Evolutionary conservation across 176 grass and related monocot genomes (phyloP).

Genomic region (Poa annua): DNA sequence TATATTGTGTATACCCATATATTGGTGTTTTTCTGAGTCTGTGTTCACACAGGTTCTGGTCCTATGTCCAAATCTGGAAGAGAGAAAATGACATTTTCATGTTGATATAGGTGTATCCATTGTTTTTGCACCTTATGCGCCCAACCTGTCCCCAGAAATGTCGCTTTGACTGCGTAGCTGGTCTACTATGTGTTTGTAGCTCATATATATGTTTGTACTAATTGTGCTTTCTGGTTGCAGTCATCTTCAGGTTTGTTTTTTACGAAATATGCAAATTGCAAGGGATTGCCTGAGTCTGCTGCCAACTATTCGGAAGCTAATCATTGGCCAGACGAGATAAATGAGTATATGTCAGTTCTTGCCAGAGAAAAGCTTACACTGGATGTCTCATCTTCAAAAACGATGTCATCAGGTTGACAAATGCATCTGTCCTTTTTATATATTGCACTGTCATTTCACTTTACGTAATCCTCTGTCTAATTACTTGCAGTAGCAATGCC

Average conservation of each 20-base stretch:
- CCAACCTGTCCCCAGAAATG: constrained; percentile 18
- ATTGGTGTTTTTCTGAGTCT: background rate
- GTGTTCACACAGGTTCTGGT: background rate
- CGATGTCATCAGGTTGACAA: constrained; percentile 44
- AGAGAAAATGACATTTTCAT: background rate
- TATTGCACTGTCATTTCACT: constrained; percentile 23
- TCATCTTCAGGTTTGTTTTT: constrained; percentile 57
- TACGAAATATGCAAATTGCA: constrained; percentile 52
- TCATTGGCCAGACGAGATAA: constrained; percentile 67
- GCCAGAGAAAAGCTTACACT: constrained; percentile 50
- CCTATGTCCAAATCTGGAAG: background rate
- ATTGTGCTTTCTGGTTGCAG: constrained; percentile 41
- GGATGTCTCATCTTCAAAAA: constrained; percentile 51
- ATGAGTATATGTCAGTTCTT: constrained; percentile 56
- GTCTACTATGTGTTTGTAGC: constrained; percentile 15
- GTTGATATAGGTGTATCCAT: background rate
- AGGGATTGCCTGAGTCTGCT: constrained; percentile 37
- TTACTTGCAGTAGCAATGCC: constrained; percentile 68
- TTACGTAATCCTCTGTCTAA: constrained; percentile 37
- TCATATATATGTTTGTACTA: constrained; percentile 23
- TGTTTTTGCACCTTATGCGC: constrained; percentile 12
- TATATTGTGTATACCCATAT: background rate
- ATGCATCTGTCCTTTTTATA: constrained; percentile 27
- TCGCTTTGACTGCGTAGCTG: background rate
- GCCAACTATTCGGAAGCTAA: constrained; percentile 39